Conservation (phyloP, 177 flowering plant genomes). For the Vitis hybrid region DNA sequence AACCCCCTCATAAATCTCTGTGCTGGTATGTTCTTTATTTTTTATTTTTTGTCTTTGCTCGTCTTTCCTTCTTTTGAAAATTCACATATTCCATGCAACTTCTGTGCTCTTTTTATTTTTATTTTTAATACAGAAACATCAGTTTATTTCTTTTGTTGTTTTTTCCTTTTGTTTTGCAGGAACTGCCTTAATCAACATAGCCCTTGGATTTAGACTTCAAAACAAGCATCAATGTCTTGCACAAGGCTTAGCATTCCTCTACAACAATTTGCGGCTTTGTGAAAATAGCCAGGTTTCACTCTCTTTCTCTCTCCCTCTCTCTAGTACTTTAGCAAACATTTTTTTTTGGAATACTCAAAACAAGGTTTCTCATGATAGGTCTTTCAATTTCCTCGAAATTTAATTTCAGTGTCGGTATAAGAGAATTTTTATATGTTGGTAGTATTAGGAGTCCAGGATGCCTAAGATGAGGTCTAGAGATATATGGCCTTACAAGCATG, state of each 20-base stretch:
- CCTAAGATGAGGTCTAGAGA: too few relatives aligned
- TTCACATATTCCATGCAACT: not conserved
- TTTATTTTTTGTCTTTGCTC: not conserved
- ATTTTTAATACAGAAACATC: not conserved
- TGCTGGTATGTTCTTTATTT: slow-evolving; percentile 48
- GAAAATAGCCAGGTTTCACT: slow-evolving; percentile 65
- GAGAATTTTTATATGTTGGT: too few relatives aligned
- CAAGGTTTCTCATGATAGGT: too few relatives aligned
- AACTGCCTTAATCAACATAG: slow-evolving; percentile 77
- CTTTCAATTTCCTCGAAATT: too few relatives aligned
- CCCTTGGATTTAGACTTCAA: slow-evolving; percentile 77
- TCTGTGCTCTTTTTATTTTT: not conserved
- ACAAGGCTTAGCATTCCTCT: slow-evolving; percentile 86
- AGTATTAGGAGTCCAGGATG: too few relatives aligned
- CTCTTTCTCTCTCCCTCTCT: not conserved
- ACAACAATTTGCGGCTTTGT: slow-evolving; percentile 60
- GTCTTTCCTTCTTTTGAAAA: not conserved
- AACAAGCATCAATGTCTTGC: slow-evolving; percentile 73
- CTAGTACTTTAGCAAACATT: not conserved
- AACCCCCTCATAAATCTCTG: slow-evolving; percentile 83
- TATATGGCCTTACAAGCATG: too few relatives aligned
- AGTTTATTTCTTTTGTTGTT: not conserved
- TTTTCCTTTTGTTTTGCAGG: slow-evolving; percentile 36
- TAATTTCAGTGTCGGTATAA: too few relatives aligned
- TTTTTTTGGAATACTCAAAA: not conserved